Evolutionary conservation across 2,329 filamentous ascomycete species (phyloP), one percentile per base, ranked within the genome.

Genomic region (Penicillium sp.): DNA sequence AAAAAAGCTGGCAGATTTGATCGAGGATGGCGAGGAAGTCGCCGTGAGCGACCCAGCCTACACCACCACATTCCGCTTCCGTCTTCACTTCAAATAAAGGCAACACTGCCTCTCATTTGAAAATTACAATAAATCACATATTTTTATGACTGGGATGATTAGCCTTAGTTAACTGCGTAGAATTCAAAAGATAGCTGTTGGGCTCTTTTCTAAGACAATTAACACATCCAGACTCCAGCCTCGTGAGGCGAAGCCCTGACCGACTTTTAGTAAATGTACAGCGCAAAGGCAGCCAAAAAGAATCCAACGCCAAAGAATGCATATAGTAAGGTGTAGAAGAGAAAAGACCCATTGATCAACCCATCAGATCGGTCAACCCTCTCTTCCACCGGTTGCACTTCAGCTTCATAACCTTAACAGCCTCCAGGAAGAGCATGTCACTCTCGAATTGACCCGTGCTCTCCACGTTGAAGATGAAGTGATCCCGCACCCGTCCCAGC

Each of bases 401-500:
- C 68, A 85, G 81, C 80, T 93, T 96, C 62, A 99, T 78, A 66
- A 91, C 81, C 78, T 89, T 89, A 50, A 99, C 84, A 29, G 91
- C 87, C 78, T 97, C 92, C 56, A 99, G 77, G 80, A 99, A 97
- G 63, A 99, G 82, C 76, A 92, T 88, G 69, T 97, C 93, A 71
- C 92, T 96, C 58, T 94, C 88, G 81, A 91, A 96, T 78, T 99
- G 94, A 6, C 94, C 95, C 0, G 91, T 89, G 80, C 93, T 97
- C 81, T 99, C 94, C 37, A 99, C 84, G 54, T 87, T 89, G 82
- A 94, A 99, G 76, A 99, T 97, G 76, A 99, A 99, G 79, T 99
- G 95, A 75, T 99, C 94, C 64, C 92, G 83, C 68, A 92, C 81
- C 54, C 95, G 84, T 43, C 94, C 94, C 33, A 99, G 85, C 81